Conservation (phyloP, 164 flowering plant species). For the Saururus chinensis region DNA sequence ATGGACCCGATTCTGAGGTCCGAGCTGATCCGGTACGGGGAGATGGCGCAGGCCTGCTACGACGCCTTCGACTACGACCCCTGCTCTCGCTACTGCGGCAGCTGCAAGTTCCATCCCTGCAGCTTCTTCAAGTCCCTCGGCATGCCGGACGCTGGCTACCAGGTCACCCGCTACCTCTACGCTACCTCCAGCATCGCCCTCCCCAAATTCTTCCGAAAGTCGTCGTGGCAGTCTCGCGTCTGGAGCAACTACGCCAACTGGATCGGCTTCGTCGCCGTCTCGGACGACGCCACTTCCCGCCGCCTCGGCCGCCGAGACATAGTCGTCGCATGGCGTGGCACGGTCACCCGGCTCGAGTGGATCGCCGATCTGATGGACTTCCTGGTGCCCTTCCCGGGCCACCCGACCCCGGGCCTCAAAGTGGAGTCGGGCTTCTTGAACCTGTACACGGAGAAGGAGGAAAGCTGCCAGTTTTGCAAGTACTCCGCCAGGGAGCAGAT, state of each 20-base stretch:
- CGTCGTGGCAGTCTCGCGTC: constrained; percentile 29
- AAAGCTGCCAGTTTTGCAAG: constrained; percentile 38
- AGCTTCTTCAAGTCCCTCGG: constrained; percentile 37
- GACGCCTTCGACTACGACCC: constrained; percentile 74
- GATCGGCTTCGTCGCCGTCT: constrained; percentile 84
- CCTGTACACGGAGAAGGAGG: constrained; percentile 60
- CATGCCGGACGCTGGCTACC: constrained; percentile 36
- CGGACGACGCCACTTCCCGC: constrained; percentile 47
- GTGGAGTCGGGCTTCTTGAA: constrained; percentile 70
- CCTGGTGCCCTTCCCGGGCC: constrained; percentile 27
- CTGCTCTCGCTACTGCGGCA: constrained; percentile 60
- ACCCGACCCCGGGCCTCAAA: constrained; percentile 46
- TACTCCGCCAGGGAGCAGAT: constrained; percentile 69
- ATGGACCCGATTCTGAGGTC: constrained; percentile 47
- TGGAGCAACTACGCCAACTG: constrained; percentile 79
- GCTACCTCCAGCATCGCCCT: constrained; percentile 60
- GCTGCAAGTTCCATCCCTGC: constrained; percentile 29
- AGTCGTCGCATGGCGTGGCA: constrained; percentile 72
- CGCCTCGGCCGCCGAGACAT: constrained; percentile 76
- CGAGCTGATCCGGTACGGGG: constrained; percentile 75
- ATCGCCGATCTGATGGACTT: constrained; percentile 53
- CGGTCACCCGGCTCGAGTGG: constrained; percentile 74
- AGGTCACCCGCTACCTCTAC: constrained; percentile 52
- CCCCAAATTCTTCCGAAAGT: constrained; percentile 59
- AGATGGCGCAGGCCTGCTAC: constrained; percentile 73